These are phyloP conservation scores for Leccinum pallidistipes DNA, from an alignment of 1,284 basidiomycete species.

Conservation along the genomic window DNA sequence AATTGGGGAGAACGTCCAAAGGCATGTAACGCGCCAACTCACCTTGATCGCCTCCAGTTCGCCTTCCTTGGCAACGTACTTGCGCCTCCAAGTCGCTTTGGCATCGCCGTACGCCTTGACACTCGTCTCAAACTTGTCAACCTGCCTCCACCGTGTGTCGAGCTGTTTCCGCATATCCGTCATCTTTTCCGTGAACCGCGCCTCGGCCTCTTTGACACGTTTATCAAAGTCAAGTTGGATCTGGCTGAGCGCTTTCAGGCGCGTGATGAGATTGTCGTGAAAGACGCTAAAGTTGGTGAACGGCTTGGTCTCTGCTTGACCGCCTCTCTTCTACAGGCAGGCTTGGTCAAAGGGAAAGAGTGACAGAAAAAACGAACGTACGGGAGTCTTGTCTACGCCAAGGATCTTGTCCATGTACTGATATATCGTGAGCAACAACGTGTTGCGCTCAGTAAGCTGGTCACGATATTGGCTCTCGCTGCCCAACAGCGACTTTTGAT, in stretches of 20 bases:
- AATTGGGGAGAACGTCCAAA: neutral
- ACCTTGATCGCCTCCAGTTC: slow-evolving; percentile 89
- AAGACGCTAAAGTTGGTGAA: slow-evolving; percentile 94
- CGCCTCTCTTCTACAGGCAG: slow-evolving; percentile 59
- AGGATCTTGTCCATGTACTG: slow-evolving; percentile 95
- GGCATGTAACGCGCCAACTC: neutral
- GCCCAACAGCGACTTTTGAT: slow-evolving; percentile 71
- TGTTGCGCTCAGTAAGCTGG: slow-evolving; percentile 91
- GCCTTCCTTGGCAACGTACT: slow-evolving; percentile 80
- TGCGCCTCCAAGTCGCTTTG: slow-evolving; percentile 85
- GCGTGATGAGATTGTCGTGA: slow-evolving; percentile 90
- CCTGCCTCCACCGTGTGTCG: slow-evolving; percentile 86
- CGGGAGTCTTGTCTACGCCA: slow-evolving; percentile 82
- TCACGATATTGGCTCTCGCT: slow-evolving; percentile 84
- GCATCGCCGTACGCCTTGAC: slow-evolving; percentile 84
- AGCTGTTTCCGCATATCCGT: slow-evolving; percentile 84
- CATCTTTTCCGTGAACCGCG: slow-evolving; percentile 68
- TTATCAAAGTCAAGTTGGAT: slow-evolving; percentile 88
- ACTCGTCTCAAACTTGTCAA: slow-evolving; percentile 91
- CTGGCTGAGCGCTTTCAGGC: slow-evolving; percentile 81
- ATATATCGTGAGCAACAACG: slow-evolving; percentile 87
- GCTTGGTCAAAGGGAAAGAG: neutral
- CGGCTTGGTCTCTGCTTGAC: slow-evolving; percentile 81
- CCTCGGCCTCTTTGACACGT: slow-evolving; percentile 80
- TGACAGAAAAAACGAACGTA: slow-evolving; percentile 41